These are phyloP conservation scores for Colletotrichum eremochloae DNA, from an alignment of 2,329 filamentous ascomycete species.

Conservation along the genomic window DNA sequence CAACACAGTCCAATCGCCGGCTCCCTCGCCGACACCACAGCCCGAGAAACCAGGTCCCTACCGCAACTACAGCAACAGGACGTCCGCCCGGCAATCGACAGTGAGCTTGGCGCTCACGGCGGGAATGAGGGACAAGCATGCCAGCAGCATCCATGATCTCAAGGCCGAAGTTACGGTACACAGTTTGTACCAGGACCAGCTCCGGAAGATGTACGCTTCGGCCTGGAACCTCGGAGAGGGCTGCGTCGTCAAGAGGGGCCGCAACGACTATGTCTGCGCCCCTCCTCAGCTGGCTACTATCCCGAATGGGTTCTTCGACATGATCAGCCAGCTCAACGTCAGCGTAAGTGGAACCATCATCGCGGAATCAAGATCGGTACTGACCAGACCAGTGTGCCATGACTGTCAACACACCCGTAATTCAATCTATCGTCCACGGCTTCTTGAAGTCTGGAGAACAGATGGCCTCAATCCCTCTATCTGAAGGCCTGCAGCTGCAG, in stretches of 20 bases:
- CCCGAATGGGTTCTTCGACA: constrained; percentile 62
- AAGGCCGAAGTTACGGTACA: constrained; percentile 41
- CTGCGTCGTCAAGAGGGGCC: constrained; percentile 66
- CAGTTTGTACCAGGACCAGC: constrained; percentile 42
- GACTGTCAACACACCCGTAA: constrained; percentile 75
- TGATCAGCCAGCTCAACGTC: constrained; percentile 60
- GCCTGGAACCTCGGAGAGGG: constrained; percentile 60
- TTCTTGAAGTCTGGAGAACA: constrained; percentile 55
- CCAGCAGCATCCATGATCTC: constrained; percentile 40
- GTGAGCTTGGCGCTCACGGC: constrained; percentile 40
- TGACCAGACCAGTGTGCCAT: constrained; percentile 67
- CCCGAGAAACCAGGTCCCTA: constrained; percentile 35
- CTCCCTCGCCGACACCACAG: constrained; percentile 6
- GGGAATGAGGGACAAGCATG: constrained; percentile 40
- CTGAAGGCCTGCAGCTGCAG: constrained; percentile 71
- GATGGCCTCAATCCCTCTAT: constrained; percentile 68
- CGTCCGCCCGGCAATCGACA: constrained; percentile 41
- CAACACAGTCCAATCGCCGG: constrained; percentile 6
- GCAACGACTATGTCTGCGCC: constrained; percentile 62
- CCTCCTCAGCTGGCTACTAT: constrained; percentile 51
- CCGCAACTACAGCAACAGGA: constrained; percentile 25
- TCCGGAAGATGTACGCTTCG: constrained; percentile 41
- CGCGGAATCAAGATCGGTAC: not conserved
- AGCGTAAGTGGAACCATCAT: constrained; percentile 55
- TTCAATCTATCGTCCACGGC: constrained; percentile 68